Evolutionary conservation across 2,329 filamentous ascomycete genomes (phyloP), one percentile per base, ranked within the genome.

Genomic region (Gaeumannomyces sp.): DNA sequence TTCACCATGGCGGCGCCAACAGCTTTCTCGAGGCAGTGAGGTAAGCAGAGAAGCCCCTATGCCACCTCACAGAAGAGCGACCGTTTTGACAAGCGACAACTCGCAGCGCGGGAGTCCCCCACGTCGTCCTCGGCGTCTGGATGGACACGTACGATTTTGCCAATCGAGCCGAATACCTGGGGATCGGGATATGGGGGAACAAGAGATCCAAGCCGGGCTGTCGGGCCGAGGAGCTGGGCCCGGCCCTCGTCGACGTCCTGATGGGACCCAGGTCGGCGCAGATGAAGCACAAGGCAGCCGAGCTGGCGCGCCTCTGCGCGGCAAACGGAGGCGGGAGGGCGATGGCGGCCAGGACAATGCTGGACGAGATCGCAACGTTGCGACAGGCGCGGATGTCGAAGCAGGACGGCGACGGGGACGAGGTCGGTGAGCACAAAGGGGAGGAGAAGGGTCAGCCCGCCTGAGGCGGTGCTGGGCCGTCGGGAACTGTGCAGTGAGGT

Each of bases 1-100:
- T 82, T 3, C 76, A 81, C 63, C 80, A 83, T 65, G 80, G 80
- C 10, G 80, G 80, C 4, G 77, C 80, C 0, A 82, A 79, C 64
- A 80, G 78, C 0, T 78, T 74, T 67, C 71, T 75, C 45, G 77
- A 79, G 64, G 75, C 76, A 0, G 60, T 77, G 13, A 69, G 70
- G 76, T 76, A 69, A 68, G 75, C 13, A 38, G 35, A 38, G 6
- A 56, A 56, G 4, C n/a, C 19, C 22, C 14, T 16, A 35, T 11
- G 35, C 35, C 7, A 33, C 31, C 5, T 38, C 33, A 35, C 11
- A 11, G 35, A 38, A n/a, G 45, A n/a, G 45, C 45, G 3, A 4
- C 28, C 13, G 33, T 28, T 14, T 14, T 33, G 27, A 60, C 35
- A 38, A 27, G 7, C 28, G 28, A 64, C 38, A 29, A 5, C 2